phyloP scores from a whole-genome alignment of 768 basidiomycete genomes.

The Suillus tomentosus region DNA sequence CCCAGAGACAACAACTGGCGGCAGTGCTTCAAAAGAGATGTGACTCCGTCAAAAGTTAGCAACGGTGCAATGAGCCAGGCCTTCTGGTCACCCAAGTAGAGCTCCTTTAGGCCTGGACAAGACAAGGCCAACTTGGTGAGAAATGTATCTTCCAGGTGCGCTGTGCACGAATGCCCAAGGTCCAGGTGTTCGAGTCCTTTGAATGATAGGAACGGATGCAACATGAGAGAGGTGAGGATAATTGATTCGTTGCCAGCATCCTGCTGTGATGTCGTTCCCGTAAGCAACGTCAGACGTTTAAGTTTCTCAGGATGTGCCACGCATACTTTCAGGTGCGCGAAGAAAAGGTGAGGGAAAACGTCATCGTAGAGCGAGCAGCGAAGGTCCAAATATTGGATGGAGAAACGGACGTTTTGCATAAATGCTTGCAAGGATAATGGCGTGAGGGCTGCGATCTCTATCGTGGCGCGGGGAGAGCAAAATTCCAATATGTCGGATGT shows the following conservation, averaged over 20 bases:
- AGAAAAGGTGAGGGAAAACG: neutral
- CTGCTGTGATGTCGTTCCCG: neutral
- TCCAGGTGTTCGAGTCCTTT: neutral
- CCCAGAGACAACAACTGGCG: neutral
- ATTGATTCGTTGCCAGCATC: neutral
- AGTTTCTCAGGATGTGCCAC: neutral
- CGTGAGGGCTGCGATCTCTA: neutral
- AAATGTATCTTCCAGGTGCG: neutral
- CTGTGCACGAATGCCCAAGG: neutral
- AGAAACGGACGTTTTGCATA: neutral
- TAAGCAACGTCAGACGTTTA: neutral
- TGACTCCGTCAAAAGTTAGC: neutral
- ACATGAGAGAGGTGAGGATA: neutral
- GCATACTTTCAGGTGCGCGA: neutral
- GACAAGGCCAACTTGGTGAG: neutral
- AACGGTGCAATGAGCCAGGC: neutral
- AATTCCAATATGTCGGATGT: neutral
- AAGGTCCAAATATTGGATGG: neutral
- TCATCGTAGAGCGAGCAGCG: neutral
- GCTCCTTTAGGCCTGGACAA: neutral
- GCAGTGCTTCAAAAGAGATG: neutral
- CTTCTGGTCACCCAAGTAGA: neutral
- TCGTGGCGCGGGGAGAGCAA: neutral
- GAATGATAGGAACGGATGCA: neutral
- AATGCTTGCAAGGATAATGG: neutral